Base-by-base conservation (phyloP, 148 eudicot species). In the Silene uniflora region DNA sequence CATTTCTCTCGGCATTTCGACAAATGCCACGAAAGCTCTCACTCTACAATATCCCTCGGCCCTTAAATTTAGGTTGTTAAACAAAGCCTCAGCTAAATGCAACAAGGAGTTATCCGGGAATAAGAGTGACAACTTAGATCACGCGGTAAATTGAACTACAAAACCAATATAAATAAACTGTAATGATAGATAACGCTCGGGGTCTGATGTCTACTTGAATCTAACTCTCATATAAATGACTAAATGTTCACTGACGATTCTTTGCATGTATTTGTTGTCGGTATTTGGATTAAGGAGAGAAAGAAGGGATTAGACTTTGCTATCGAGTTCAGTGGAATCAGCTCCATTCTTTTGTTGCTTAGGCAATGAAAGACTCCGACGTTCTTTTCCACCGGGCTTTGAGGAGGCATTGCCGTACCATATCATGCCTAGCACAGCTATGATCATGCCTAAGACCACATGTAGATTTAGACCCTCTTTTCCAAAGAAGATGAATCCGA, bases 371-470 rank as follows among this genome's bases (percentile, higher is more conserved):
- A 81, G 82, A 73, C 82, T 82, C 35, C 87, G 83, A 0, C 92
- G 86, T 80, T 92, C 97, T 77, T 91, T 91, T 14, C 97, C 97
- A 6, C 97, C 97, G 13, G 97, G 93, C 78, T 88, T 91, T 42
- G 94, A 84, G 11, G 97, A 91, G 67, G 93, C 97, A 66, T 88
- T 90, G 46, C 93, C 89, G 62, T 91, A 91, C 97, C 93, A 91
- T 25, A 91, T 75, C 97, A 91, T 91, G 56, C 97, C 97, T 56
- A 87, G n/a, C 21, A 91, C 88, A 35, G 94, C 94, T 55, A 92
- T 90, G 65, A 88, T 69, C 97, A 92, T 92, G 60, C 97, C 97
- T 16, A 92, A 6, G 7, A 92, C 91, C 71, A 92, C 94, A 5
- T 92, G 97, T 18, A 82, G 19, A 75, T 92, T 92, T 11, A 92